A percentile compares a stretch with the other conserved stretches of the same genome.
phyloP scores from a whole-genome alignment of 2,329 filamentous ascomycete species.

The Aspergillus sp. region DNA sequence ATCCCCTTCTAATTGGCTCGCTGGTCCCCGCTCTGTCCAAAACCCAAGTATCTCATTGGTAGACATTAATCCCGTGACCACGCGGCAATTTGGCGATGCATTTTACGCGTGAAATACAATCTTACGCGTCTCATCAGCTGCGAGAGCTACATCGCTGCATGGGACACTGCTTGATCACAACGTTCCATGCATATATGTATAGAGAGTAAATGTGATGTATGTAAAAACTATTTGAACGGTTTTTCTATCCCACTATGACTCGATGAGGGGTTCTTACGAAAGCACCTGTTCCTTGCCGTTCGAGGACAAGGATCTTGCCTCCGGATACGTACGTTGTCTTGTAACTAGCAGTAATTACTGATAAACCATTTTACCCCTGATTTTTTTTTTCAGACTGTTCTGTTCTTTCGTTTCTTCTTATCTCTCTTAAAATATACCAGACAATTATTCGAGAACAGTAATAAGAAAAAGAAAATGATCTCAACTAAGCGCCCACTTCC shows the following conservation, averaged over 20 bases:
- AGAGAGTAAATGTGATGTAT: too few species aligned
- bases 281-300: too few species aligned
- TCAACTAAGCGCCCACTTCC: constrained; percentile 16
- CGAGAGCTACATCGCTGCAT: constrained; percentile 10
- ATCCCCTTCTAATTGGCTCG: not conserved
- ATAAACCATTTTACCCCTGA: constrained; percentile 2
- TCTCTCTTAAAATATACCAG: not conserved
- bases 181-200: too few species aligned
- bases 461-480: constrained; percentile 9
- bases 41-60: constrained; percentile 14
- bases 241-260: too few species aligned
- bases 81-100: constrained; percentile 33
- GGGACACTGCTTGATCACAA: not conserved
- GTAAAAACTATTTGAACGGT: too few species aligned
- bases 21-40: not conserved
- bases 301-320: too few species aligned
- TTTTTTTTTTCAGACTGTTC: not conserved
- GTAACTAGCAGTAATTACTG: too few species aligned
- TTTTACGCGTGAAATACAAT: constrained; percentile 27
- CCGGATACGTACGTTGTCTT: too few species aligned
- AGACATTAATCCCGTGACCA: constrained; percentile 23
- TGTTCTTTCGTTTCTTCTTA: not conserved
- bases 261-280: too few species aligned
- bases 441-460: not conserved
- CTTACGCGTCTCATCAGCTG: constrained; percentile 7